Conservation (phyloP, 2,329 filamentous ascomycete species). For the Cladophialophora yegresii region DNA sequence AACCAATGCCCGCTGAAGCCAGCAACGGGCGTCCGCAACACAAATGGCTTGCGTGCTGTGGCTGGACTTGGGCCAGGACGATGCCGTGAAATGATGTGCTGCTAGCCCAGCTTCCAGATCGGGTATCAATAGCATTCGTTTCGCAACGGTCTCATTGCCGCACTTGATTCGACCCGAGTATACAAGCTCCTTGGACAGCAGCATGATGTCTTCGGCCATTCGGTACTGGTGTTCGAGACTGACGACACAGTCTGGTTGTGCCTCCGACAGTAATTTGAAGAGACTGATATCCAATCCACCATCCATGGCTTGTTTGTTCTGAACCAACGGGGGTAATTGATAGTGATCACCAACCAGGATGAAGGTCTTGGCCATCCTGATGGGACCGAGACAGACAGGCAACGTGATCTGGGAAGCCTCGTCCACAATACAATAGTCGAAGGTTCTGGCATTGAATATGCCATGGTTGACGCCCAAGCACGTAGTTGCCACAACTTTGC, state of each 20-base stretch:
- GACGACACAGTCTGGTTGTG: constrained; percentile 82
- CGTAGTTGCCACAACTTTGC: constrained; percentile 88
- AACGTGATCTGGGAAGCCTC: constrained; percentile 97
- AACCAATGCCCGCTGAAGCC: constrained; percentile 71
- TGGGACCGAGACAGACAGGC: constrained; percentile 89
- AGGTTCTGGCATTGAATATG: constrained; percentile 82
- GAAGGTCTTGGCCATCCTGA: constrained; percentile 88
- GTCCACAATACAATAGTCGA: constrained; percentile 98
- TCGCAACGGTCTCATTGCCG: constrained; percentile 74
- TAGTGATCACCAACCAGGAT: constrained; percentile 96
- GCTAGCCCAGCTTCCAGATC: constrained; percentile 61
- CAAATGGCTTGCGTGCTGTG: constrained; percentile 37
- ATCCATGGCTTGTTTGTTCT: constrained; percentile 81
- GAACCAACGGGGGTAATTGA: constrained; percentile 89
- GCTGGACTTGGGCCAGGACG: constrained; percentile 33
- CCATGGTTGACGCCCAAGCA: constrained; percentile 89
- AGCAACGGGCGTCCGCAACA: constrained; percentile 59
- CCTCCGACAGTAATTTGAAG: constrained; percentile 90
- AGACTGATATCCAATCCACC: constrained; percentile 89
- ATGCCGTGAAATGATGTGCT: constrained; percentile 62
- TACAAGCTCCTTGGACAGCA: constrained; percentile 86
- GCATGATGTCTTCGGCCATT: constrained; percentile 98
- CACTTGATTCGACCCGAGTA: constrained; percentile 90
- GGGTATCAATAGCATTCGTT: constrained; percentile 67
- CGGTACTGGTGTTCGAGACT: constrained; percentile 95